These are phyloP conservation scores for Emmonsiellopsis sp. DNA, from an alignment of 2,329 filamentous ascomycete genomes.

Conservation along the genomic window DNA sequence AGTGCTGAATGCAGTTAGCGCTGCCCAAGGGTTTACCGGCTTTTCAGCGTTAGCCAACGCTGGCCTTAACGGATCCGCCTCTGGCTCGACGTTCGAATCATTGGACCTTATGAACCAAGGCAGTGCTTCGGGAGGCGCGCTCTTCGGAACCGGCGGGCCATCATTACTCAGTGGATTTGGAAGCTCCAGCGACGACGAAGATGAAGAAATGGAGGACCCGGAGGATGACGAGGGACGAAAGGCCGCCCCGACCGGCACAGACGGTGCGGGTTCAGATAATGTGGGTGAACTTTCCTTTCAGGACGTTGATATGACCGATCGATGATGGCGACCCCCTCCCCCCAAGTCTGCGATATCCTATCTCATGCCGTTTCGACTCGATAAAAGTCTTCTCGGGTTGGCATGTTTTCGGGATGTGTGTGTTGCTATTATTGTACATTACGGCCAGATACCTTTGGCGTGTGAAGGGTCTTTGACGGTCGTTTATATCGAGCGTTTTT, in stretches of 20 bases:
- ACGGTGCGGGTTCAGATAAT: constrained; percentile 49
- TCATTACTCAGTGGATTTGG: constrained; percentile 83
- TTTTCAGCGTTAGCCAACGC: constrained; percentile 70
- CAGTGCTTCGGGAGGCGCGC: constrained; percentile 59
- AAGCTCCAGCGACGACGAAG: constrained; percentile 90
- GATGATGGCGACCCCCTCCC: constrained; percentile 30
- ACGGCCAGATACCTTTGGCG: background rate
- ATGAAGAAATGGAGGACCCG: constrained; percentile 70
- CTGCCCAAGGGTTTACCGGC: constrained; percentile 46
- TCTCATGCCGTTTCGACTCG: background rate
- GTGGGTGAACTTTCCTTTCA: constrained; percentile 56
- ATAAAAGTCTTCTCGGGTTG: background rate
- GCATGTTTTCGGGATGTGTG: constrained; percentile 11
- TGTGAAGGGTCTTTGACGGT: background rate
- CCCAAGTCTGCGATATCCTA: background rate
- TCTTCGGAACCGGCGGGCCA: constrained; percentile 54
- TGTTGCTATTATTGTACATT: constrained; percentile 7
- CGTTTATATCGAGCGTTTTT: constrained; percentile 3
- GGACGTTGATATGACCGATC: constrained; percentile 52
- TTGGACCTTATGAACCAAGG: constrained; percentile 60
- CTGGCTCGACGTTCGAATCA: constrained; percentile 35
- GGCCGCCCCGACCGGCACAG: constrained; percentile 25
- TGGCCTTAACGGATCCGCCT: constrained; percentile 60
- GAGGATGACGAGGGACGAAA: constrained; percentile 53
- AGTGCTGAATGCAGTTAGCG: constrained; percentile 50